Percentiles rank a stretch among this genome's conserved stretches.
Evolutionary conservation across 257 asterid genomes (phyloP).

Genomic region (Capsicum rhomboideum): DNA sequence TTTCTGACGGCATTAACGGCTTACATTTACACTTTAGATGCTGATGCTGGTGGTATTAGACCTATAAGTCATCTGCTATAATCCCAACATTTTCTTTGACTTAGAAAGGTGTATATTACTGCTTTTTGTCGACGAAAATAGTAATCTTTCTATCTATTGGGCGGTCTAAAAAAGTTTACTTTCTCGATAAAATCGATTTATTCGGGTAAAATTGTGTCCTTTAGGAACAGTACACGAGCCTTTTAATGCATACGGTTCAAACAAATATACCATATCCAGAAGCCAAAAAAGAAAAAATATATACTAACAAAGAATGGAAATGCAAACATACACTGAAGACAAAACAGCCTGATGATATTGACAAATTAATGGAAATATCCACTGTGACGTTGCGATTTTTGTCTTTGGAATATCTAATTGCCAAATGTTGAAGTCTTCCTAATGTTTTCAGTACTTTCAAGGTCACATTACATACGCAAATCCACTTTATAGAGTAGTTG

Average conservation of each 20-base stretch:
- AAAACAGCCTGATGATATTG: not conserved
- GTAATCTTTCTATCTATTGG: no score
- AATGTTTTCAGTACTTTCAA: not conserved
- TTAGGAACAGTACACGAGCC: no score
- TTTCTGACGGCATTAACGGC: not conserved
- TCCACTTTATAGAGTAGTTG: slow-evolving; percentile 27
- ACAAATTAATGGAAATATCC: not conserved
- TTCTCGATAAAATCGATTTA: no score
- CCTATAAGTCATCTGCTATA: not conserved
- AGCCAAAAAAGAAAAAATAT: no score
- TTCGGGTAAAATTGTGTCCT: no score
- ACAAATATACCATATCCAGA: no score
- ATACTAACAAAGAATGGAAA: not conserved
- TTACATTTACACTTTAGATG: not conserved
- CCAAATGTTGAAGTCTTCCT: slow-evolving; percentile 1
- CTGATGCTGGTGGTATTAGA: not conserved
- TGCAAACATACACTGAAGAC: not conserved
- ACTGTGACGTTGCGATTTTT: not conserved
- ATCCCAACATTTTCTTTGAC: not conserved
- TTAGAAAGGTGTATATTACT: not conserved
- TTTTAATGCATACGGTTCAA: no score
- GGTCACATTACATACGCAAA: slow-evolving; percentile 14
- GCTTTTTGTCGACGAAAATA: not conserved
- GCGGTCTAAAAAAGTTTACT: no score
- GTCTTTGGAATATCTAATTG: not conserved